phyloP scores from a whole-genome alignment of 2,329 filamentous ascomycete species.

The Trichoderma hamatum region DNA sequence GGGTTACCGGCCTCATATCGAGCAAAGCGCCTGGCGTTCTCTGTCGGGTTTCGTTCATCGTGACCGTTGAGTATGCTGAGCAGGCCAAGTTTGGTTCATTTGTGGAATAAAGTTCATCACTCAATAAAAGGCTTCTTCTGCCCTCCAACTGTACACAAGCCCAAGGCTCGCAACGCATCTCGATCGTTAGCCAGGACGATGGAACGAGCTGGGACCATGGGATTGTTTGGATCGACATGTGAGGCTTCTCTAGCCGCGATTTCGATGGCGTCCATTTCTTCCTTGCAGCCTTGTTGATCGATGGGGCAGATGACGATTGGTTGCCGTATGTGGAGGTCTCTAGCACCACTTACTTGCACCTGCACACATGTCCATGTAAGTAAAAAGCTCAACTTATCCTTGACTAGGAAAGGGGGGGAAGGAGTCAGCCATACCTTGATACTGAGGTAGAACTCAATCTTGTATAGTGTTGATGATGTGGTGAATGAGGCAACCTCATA shows the following conservation, averaged over 20 bases:
- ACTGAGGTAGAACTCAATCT: slow-evolving; percentile 94
- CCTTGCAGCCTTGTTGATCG: slow-evolving; percentile 93
- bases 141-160: slow-evolving; percentile 64
- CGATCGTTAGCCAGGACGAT: slow-evolving; percentile 80
- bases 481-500: slow-evolving; percentile 91
- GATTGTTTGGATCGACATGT: slow-evolving; percentile 83
- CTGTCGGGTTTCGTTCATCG: not conserved
- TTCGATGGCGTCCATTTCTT: slow-evolving; percentile 98
- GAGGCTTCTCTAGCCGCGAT: slow-evolving; percentile 92
- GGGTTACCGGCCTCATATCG: not conserved
- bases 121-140: slow-evolving; percentile 69
- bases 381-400: slow-evolving; percentile 26
- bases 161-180: slow-evolving; percentile 62
- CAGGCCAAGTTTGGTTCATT: not conserved
- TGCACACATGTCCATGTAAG: slow-evolving; percentile 45
- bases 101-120: slow-evolving; percentile 38
- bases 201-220: slow-evolving; percentile 83
- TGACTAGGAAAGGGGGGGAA: no score
- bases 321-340: slow-evolving; percentile 86
- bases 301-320: slow-evolving; percentile 95
- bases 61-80: not conserved
- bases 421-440: slow-evolving; percentile 70
- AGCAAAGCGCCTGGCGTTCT: not conserved
- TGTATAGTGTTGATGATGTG: slow-evolving; percentile 91
- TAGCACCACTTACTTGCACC: slow-evolving; percentile 85